Base-by-base conservation (phyloP, 2,329 filamentous ascomycete species). In the Cordyceps militaris region DNA sequence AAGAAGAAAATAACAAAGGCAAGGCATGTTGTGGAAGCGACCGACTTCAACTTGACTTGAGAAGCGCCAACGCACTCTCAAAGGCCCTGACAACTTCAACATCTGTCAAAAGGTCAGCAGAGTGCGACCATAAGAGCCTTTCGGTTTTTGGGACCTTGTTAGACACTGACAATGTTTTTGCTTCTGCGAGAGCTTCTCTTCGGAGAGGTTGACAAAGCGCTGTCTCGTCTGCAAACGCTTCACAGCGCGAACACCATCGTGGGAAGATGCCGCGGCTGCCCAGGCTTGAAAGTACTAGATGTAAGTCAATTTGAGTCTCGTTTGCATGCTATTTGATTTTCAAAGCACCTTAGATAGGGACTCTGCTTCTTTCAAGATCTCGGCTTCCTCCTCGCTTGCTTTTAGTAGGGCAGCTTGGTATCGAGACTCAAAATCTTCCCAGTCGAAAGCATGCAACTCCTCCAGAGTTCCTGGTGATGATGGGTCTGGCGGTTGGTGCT, bases 221-320 rank as follows among this genome's bases (percentile, higher is more conserved):
- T 87, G 84, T 61, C 91, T 85, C 2, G 92, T 97, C 66, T 87
- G 88, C 47, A 96, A 78, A 57, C 91, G 84, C 71, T 93, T 93
- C 61, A 84, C 79, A 24, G 89, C 88, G 57, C 92, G 82, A 59
- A 87, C 85, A 57, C 88, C 85, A 69, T 96, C 92, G 61, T 89
- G 85, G 11, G 78, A 74, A 32, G 85, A 80, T 1, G 88, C 87
- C 13, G 88, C 83, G 21, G 86, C 79, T 24, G 89, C 88, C 91
- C 92, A 97, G 36, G 85, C 74, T 59, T 80, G 80, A 70, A 96
- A 96, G 68, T 88, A 88, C 90, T 95, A 42, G 43, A 50, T 61
- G 10, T 23, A 8, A 50, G 51, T 49, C n/a, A 51, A 26, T 26
- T 4, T 47, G 23, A 23, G 24, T 32, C 23, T 14, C 24, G 6